These are phyloP conservation scores for Psilocybe tampanensis DNA, from an alignment of 768 basidiomycete species.

Conservation along the genomic window DNA sequence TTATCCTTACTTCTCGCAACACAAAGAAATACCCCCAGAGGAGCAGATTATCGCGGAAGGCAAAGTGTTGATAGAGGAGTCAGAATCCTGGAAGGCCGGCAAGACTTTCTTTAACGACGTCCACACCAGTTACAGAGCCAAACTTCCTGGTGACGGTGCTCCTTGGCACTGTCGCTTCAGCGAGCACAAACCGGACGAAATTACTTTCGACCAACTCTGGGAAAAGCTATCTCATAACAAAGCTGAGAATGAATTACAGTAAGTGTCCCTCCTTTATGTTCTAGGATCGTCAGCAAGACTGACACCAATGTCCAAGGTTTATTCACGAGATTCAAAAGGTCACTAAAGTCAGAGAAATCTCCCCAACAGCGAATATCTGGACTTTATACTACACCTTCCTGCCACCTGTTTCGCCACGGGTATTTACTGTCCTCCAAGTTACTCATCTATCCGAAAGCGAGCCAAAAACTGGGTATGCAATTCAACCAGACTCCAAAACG, in stretches of 20 bases:
- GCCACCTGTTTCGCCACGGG: constrained; percentile 69
- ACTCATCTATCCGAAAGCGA: constrained; percentile 48
- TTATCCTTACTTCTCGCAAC: too few species aligned
- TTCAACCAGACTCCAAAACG: neutral
- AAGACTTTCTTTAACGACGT: constrained; percentile 60
- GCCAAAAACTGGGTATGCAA: constrained; percentile 61
- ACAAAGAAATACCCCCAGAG: too few species aligned
- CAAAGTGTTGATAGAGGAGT: constrained; percentile 56
- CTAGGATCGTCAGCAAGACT: neutral
- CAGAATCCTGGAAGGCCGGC: constrained; percentile 64
- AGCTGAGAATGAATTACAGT: constrained; percentile 72
- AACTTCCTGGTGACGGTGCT: constrained; percentile 55
- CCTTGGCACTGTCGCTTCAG: constrained; percentile 73
- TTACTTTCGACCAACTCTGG: constrained; percentile 77
- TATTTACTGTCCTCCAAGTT: constrained; percentile 78
- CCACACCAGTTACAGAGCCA: constrained; percentile 55
- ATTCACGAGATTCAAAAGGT: constrained; percentile 67
- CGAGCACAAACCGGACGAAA: constrained; percentile 64
- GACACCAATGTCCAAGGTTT: constrained; percentile 47
- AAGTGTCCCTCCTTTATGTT: constrained; percentile 17
- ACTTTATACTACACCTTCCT: constrained; percentile 72
- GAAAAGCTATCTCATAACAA: constrained; percentile 66
- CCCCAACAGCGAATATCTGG: constrained; percentile 69
- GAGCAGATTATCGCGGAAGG: constrained; percentile 57
- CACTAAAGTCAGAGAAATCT: constrained; percentile 61